These are phyloP conservation scores for Onygenales sp. DNA, from an alignment of 2,329 filamentous ascomycete species.

Conservation along the genomic window DNA sequence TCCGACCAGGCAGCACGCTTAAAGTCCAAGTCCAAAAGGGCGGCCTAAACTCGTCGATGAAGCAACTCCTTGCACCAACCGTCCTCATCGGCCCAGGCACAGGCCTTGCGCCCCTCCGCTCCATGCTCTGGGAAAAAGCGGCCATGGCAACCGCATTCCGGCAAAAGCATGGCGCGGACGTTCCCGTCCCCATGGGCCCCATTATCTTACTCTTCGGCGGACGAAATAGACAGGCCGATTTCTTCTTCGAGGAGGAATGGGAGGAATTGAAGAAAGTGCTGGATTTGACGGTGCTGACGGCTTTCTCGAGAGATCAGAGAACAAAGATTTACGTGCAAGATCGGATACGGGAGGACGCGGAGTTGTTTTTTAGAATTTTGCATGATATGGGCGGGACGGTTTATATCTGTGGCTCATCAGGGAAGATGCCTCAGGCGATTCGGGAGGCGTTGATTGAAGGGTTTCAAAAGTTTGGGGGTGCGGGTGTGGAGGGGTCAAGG, in stretches of 20 bases:
- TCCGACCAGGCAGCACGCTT: constrained; percentile 51
- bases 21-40: constrained; percentile 49
- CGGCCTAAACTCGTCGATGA: constrained; percentile 39
- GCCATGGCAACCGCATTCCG: constrained; percentile 24
- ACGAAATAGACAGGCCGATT: constrained; percentile 65
- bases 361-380: constrained; percentile 44
- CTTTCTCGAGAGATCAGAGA: constrained; percentile 61
- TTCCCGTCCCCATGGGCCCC: constrained; percentile 25
- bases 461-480: constrained; percentile 41
- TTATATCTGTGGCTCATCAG: constrained; percentile 48
- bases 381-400: constrained; percentile 41
- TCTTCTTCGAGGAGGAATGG: constrained; percentile 77
- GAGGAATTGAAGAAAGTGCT: constrained; percentile 30
- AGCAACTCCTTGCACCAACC: constrained; percentile 47
- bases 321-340: constrained; percentile 62
- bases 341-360: constrained; percentile 43
- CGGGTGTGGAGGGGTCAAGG: constrained; percentile 8
- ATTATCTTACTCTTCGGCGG: constrained; percentile 74
- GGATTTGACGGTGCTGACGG: constrained; percentile 48
- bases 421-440: constrained; percentile 62
- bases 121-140: constrained; percentile 67
- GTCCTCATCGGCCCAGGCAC: constrained; percentile 79
- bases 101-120: constrained; percentile 74
- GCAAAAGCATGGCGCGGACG: constrained; percentile 18
- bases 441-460: constrained; percentile 56